Conservation (phyloP, 345 rosid species). For the Aquilaria sinensis region DNA sequence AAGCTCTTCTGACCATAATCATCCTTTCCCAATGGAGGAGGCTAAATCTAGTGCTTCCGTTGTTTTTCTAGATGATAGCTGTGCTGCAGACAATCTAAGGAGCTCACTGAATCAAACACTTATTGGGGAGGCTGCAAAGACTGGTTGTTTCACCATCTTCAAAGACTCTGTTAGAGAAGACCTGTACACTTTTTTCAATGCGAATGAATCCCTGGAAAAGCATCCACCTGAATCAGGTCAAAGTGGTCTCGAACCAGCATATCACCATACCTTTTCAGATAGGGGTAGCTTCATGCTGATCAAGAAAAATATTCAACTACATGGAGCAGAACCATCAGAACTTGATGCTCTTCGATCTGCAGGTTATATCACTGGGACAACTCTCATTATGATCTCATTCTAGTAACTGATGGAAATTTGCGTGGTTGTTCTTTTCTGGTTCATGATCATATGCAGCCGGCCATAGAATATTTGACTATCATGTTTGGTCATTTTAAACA, state of each 20-base stretch:
- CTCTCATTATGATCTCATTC: conserved; percentile 3
- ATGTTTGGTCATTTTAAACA: conserved; percentile 16
- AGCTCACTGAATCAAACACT: conserved; percentile 19
- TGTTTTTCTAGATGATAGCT: conserved; percentile 21
- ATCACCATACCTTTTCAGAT: conserved; percentile 31
- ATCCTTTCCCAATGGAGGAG: conserved; percentile 16
- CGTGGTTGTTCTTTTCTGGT: background rate
- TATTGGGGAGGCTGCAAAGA: conserved; percentile 16
- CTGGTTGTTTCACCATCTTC: conserved; percentile 17
- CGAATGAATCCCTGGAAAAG: conserved; percentile 27
- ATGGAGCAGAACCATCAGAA: conserved; percentile 24
- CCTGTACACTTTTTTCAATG: conserved; percentile 50
- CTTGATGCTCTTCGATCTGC: conserved; percentile 27
- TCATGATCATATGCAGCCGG: conserved; percentile 4
- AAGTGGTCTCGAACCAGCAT: conserved; percentile 26
- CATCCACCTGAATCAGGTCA: conserved; percentile 19
- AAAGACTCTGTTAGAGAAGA: conserved; percentile 48
- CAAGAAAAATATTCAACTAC: conserved; percentile 27
- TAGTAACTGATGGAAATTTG: conserved; percentile 10
- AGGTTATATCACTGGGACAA: conserved; percentile 37
- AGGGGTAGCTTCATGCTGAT: conserved; percentile 35
- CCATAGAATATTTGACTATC: conserved; percentile 8
- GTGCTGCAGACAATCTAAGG: conserved; percentile 14
- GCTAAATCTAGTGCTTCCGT: conserved; percentile 23
- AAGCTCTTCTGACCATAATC: conserved; percentile 19